These are phyloP conservation scores for Yamadazyma jaroonii DNA, from an alignment of 1,139 yeast genomes.

Conservation along the genomic window DNA sequence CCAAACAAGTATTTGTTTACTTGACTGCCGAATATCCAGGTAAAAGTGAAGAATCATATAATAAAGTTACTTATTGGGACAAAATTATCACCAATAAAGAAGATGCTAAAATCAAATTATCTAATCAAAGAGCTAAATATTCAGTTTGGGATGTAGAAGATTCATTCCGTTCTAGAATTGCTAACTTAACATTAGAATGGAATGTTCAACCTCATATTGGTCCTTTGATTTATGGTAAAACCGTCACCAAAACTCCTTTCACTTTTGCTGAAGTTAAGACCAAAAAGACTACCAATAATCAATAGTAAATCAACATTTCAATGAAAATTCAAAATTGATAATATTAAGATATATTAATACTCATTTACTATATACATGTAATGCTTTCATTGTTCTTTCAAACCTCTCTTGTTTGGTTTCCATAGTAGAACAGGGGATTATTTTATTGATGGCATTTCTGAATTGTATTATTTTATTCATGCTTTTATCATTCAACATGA, in stretches of 20 bases:
- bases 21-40: conserved; percentile 88
- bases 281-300: conserved; percentile 1
- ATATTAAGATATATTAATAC: too few relatives aligned
- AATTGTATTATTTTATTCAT: conserved; percentile 18
- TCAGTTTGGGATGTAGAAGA: conserved; percentile 85
- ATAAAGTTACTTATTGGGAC: conserved; percentile 90
- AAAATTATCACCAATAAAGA: conserved; percentile 60
- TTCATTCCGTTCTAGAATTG: conserved; percentile 64
- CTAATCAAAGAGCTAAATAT: conserved; percentile 65
- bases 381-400: conserved; percentile 18
- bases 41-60: conserved; percentile 44
- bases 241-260: conserved; percentile 29
- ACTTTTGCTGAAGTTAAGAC: conserved; percentile 23
- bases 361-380: conserved; percentile 1
- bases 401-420: conserved; percentile 18
- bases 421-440: conserved; percentile 19
- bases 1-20: conserved; percentile 89
- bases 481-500: conserved; percentile 17
- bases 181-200: conserved; percentile 77
- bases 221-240: conserved; percentile 66
- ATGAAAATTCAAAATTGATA: too few relatives aligned
- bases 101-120: conserved; percentile 55
- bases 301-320: too few relatives aligned
- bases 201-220: conserved; percentile 93
- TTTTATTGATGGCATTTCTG: conserved; percentile 21